Base-by-base conservation (phyloP, 2,329 filamentous ascomycete genomes). In the Sphaceloma murrayae region DNA sequence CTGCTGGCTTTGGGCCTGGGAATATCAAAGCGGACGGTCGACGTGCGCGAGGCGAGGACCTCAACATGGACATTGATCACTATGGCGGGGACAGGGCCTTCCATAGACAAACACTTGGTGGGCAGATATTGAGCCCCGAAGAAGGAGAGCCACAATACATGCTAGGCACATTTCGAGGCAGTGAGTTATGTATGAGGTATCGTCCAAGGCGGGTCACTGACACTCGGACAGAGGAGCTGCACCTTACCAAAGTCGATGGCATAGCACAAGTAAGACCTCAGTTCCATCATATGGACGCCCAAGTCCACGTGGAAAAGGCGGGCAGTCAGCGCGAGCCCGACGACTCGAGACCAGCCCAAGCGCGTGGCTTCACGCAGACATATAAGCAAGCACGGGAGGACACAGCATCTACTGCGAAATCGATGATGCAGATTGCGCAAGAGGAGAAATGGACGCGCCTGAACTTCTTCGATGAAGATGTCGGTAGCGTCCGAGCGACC, bases 221-320 rank as follows among this genome's bases (percentile, higher is more conserved):
- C n/a, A n/a, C n/a, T 31, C 22, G 26, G 11, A 13, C 51, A 88
- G 85, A 85, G 54, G 79, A 93, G 58, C 69, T 95, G 7, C 86
- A 95, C 64, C 77, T 96, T 29, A 93, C 86, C 1, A 84, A 83
- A 17, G 76, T 93, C 34, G 78, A 81, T 30, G 82, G 85, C 2
- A 77, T 94, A 33, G 83, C 94, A 31, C 85, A 94, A 59, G 78
- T 98, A 57, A 83, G 88, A 3, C 87, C 91, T 0, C 85, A 95
- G 57, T 82, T 94, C 49, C 86, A 94, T 64, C 87, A 96, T 65
- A 73, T 96, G 53, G 91, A 96, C 64, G 89, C 91, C 3, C 66
- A 78, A 34, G 72, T 80, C 34, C 86, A 95, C 32, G 39, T 43
- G 9, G 47, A 51, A 18, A 66, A 59, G 34, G 55, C 58, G 52